These are phyloP conservation scores for Ophiostoma ips DNA, from an alignment of 2,329 filamentous ascomycete genomes.

Conservation along the genomic window DNA sequence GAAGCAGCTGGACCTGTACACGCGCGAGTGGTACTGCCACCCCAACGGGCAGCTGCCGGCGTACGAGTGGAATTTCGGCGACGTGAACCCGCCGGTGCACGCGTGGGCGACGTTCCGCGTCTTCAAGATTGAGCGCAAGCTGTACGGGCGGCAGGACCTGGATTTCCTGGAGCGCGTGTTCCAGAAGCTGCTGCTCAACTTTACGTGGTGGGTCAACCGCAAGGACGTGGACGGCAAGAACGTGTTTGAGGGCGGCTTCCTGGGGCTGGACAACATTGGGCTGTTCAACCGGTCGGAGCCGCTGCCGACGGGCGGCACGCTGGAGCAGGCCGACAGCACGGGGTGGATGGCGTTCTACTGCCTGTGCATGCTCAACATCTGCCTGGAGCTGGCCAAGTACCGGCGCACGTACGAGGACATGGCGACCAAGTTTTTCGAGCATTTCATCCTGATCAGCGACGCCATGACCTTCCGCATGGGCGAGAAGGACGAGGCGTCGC, in stretches of 20 bases:
- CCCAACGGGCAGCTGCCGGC: slow-evolving; percentile 90
- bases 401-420: slow-evolving; percentile 92
- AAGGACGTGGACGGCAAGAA: slow-evolving; percentile 94
- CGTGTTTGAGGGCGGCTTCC: slow-evolving; percentile 90
- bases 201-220: slow-evolving; percentile 98
- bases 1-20: slow-evolving; percentile 93
- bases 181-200: slow-evolving; percentile 89
- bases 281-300: slow-evolving; percentile 95
- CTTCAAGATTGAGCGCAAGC: slow-evolving; percentile 96
- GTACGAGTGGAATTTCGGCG: slow-evolving; percentile 93
- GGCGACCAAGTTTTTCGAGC: slow-evolving; percentile 96
- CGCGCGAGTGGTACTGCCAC: slow-evolving; percentile 97
- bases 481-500: slow-evolving; percentile 58
- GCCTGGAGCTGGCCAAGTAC: slow-evolving; percentile 87
- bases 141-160: slow-evolving; percentile 87
- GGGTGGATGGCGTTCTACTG: slow-evolving; percentile 99
- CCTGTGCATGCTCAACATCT: slow-evolving; percentile 92
- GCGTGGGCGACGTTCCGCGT: slow-evolving; percentile 91
- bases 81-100: slow-evolving; percentile 92
- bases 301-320: slow-evolving; percentile 77
- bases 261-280: slow-evolving; percentile 93
- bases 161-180: slow-evolving; percentile 95
- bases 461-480: slow-evolving; percentile 79
- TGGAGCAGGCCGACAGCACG: slow-evolving; percentile 94
- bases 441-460: slow-evolving; percentile 95